These are phyloP conservation scores for Isoetes taiwanensis DNA, from an alignment of 75 land plant species.

Conservation along the genomic window DNA sequence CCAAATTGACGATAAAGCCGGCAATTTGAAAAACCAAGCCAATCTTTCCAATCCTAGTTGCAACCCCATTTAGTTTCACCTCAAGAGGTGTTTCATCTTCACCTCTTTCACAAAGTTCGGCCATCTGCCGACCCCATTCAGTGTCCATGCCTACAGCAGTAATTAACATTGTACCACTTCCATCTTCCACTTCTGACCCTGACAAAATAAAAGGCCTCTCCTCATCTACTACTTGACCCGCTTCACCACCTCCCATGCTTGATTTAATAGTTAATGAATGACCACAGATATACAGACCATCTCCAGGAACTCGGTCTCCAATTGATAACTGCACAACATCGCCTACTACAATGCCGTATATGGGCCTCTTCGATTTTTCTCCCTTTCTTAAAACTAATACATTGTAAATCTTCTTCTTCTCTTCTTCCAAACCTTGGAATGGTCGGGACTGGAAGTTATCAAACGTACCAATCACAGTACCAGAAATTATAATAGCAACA, in stretches of 20 bases:
- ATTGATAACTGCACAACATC: slow-evolving; percentile 41
- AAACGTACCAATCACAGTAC: too few species aligned
- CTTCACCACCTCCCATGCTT: slow-evolving; percentile 61
- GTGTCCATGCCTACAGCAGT: slow-evolving; percentile 50
- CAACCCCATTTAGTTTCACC: slow-evolving; percentile 32
- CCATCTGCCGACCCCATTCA: slow-evolving; percentile 54
- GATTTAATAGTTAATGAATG: slow-evolving; percentile 41
- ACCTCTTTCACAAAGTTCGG: slow-evolving; percentile 21
- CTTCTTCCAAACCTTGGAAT: slow-evolving; percentile 29
- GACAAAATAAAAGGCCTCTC: slow-evolving; percentile 33
- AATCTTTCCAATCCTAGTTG: slow-evolving; percentile 45
- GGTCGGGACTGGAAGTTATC: slow-evolving; percentile 36
- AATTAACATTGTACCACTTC: slow-evolving; percentile 36
- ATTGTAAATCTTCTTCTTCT: slow-evolving; percentile 24
- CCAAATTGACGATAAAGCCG: too few species aligned
- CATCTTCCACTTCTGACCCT: slow-evolving; percentile 44
- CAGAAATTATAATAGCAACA: too few species aligned
- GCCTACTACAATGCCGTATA: slow-evolving; percentile 50
- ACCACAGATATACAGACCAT: slow-evolving; percentile 40
- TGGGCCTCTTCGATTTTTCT: slow-evolving; percentile 22
- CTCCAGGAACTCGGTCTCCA: slow-evolving; percentile 59
- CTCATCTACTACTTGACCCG: slow-evolving; percentile 18
- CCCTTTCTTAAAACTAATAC: slow-evolving; percentile 32
- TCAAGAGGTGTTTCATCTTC: slow-evolving; percentile 46
- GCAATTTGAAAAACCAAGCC: too few species aligned